Evolutionary conservation across 108 stramenopile species (phyloP).

Genomic region (Cyclotella choctawhatcheeana): DNA sequence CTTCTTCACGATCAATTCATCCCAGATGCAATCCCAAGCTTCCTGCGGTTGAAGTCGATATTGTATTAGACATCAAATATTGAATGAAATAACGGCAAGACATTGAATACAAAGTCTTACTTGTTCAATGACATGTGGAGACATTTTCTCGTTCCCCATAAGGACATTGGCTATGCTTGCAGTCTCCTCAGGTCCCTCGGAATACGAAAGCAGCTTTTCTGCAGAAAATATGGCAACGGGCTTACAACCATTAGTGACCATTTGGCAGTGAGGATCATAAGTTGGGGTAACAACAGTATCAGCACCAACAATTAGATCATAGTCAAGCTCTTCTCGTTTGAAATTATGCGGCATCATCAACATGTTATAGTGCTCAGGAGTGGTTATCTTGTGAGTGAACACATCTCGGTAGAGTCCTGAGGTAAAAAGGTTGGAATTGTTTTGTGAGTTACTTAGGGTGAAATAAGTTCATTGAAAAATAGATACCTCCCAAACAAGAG

Average conservation of each 20-base stretch:
- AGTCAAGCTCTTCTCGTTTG: constrained; percentile 26
- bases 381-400: constrained; percentile 47
- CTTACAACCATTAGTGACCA: constrained; percentile 27
- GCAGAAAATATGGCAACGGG: constrained; percentile 48
- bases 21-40: constrained; percentile 50
- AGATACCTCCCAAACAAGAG: too few relatives aligned
- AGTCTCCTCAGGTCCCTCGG: constrained; percentile 32
- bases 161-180: constrained; percentile 23
- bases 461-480: neutral
- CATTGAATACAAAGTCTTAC: neutral
- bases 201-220: constrained; percentile 34
- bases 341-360: constrained; percentile 35
- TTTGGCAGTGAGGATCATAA: constrained; percentile 45
- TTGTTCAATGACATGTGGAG: constrained; percentile 15
- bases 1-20: constrained; percentile 27
- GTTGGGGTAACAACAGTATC: constrained; percentile 28
- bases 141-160: constrained; percentile 14
- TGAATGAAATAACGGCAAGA: neutral
- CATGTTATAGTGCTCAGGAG: constrained; percentile 39
- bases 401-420: constrained; percentile 33
- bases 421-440: neutral
- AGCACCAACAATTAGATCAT: constrained; percentile 30
- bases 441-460: too few relatives aligned
- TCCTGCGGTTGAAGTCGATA: too few relatives aligned
- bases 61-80: too few relatives aligned